Evolutionary conservation across 1,139 yeast genomes (phyloP).

Genomic region (Casaregolazyma suthepensis): DNA sequence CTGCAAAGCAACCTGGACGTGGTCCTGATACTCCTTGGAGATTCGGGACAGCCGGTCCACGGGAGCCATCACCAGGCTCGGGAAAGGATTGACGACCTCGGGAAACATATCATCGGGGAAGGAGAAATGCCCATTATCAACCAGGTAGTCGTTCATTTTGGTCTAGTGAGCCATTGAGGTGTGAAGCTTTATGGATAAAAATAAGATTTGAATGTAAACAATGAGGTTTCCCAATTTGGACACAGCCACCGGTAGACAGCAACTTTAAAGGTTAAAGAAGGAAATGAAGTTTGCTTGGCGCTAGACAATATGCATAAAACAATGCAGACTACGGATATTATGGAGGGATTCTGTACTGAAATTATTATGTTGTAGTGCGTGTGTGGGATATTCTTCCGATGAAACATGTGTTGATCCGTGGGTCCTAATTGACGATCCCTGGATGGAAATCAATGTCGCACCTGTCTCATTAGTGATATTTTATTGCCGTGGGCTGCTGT

Average conservation of each 20-base stretch:
- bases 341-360: not conserved
- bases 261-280: not conserved
- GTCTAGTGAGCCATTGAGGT: not conserved
- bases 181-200: not conserved
- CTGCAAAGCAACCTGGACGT: conserved; percentile 13
- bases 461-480: not conserved
- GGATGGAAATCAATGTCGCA: not conserved
- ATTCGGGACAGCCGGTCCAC: conserved; percentile 24
- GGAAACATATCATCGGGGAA: conserved; percentile 33
- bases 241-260: not conserved
- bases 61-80: conserved; percentile 28
- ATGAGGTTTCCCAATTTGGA: not conserved
- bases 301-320: not conserved
- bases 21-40: conserved; percentile 20
- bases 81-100: conserved; percentile 23
- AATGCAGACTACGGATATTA: not conserved
- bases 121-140: conserved; percentile 16
- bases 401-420: not conserved
- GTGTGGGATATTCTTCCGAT: not conserved
- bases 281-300: not conserved
- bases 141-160: conserved; percentile 2
- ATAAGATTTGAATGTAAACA: not conserved
- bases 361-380: not conserved
- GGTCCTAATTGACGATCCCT: not conserved
- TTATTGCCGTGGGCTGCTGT: not conserved